phyloP scores from a whole-genome alignment of 257 asterid species.

The Solanum piurae region DNA sequence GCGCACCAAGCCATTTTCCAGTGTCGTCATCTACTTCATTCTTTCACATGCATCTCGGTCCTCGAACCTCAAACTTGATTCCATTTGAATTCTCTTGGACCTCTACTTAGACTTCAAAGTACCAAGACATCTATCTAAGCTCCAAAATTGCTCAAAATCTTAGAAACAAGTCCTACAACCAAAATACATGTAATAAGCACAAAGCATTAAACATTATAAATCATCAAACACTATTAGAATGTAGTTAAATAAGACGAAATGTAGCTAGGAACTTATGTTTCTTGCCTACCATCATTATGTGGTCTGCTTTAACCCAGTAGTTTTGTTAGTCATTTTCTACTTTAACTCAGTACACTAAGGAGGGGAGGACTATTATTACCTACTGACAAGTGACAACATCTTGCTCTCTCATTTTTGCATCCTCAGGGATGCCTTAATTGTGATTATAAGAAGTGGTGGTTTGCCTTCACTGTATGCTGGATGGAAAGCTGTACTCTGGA shows the following conservation, averaged over 20 bases:
- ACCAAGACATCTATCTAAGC: neutral
- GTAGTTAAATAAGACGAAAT: neutral
- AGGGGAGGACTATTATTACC: neutral
- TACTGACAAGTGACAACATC: neutral
- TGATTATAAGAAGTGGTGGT: constrained; percentile 69
- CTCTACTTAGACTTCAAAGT: neutral
- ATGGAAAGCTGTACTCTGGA: constrained; percentile 94
- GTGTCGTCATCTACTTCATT: neutral
- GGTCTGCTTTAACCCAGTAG: neutral
- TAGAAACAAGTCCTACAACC: neutral
- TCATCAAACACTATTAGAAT: neutral
- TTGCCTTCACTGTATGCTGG: constrained; percentile 77
- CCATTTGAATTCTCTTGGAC: neutral
- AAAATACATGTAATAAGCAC: neutral
- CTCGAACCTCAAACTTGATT: neutral
- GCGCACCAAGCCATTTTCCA: neutral
- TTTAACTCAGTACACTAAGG: neutral
- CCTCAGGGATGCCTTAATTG: constrained; percentile 64
- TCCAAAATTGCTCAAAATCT: neutral
- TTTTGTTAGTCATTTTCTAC: neutral
- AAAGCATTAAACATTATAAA: neutral
- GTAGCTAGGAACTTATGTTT: neutral
- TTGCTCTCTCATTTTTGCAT: neutral
- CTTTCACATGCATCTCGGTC: neutral
- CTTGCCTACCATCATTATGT: neutral